Conservation (phyloP, 192 early-diverging fungal species). For the Coemansia sp. region DNA sequence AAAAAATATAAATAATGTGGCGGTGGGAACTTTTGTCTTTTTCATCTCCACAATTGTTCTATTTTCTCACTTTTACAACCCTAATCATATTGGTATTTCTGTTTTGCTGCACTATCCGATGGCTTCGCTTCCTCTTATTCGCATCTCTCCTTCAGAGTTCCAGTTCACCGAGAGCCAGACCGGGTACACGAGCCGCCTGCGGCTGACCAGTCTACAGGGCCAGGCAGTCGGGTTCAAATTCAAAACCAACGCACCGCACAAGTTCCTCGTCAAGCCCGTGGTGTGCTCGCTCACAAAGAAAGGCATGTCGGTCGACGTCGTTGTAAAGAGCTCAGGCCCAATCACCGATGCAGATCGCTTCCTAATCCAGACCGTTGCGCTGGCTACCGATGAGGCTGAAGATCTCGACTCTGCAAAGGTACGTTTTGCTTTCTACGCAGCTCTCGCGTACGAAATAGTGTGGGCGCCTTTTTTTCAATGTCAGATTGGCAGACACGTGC, state of each 20-base stretch:
- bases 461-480: too few species aligned
- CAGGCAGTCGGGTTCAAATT: slow-evolving; percentile 58
- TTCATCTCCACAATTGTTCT: background rate
- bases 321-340: slow-evolving; percentile 49
- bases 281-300: slow-evolving; percentile 45
- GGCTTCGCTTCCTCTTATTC: slow-evolving; percentile 43
- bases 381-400: slow-evolving; percentile 47
- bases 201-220: slow-evolving; percentile 46
- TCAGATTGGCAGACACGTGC: background rate
- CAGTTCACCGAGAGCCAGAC: slow-evolving; percentile 46
- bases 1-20: background rate
- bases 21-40: too few species aligned
- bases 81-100: background rate
- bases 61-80: background rate
- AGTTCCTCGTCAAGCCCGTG: slow-evolving; percentile 59
- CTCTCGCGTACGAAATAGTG: background rate
- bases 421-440: slow-evolving; percentile 10
- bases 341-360: slow-evolving; percentile 55
- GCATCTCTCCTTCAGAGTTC: slow-evolving; percentile 54
- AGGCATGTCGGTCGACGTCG: slow-evolving; percentile 50
- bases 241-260: slow-evolving; percentile 61
- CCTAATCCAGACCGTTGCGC: slow-evolving; percentile 56
- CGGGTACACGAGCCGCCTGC: slow-evolving; percentile 51
- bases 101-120: too few species aligned
- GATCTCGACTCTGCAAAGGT: slow-evolving; percentile 55